Conservation (phyloP, 2,329 filamentous ascomycete species). For the Thermochaetoides dissita region DNA sequence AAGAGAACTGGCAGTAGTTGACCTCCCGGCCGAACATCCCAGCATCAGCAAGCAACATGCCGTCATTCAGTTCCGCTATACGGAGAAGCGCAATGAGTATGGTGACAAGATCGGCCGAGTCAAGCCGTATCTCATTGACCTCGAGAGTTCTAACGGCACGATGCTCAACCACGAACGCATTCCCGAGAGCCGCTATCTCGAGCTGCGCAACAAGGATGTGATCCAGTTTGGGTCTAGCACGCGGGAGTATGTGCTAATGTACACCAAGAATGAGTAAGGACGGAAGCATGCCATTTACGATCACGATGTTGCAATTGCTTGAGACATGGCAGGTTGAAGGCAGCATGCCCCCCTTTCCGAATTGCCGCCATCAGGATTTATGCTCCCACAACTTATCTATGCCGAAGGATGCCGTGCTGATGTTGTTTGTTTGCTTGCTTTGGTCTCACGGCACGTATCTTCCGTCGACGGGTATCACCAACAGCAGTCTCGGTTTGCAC, state of each 20-base stretch:
- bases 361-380: too few species aligned
- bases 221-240: constrained; percentile 76
- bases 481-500: too few species aligned
- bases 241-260: constrained; percentile 91
- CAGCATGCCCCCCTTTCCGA: too few species aligned
- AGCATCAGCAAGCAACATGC: constrained; percentile 94
- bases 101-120: constrained; percentile 70
- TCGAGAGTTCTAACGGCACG: constrained; percentile 89
- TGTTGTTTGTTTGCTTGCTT: too few species aligned
- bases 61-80: constrained; percentile 80
- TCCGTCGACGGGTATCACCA: too few species aligned
- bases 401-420: too few species aligned
- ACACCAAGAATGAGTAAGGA: constrained; percentile 27
- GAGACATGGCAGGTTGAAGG: too few species aligned
- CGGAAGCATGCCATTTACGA: too few species aligned
- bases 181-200: constrained; percentile 66
- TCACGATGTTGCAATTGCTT: too few species aligned
- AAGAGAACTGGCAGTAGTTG: constrained; percentile 64
- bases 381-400: too few species aligned
- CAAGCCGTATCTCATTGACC: constrained; percentile 79
- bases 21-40: constrained; percentile 74
- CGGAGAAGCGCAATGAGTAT: constrained; percentile 71
- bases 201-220: constrained; percentile 79
- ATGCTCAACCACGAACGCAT: constrained; percentile 62
- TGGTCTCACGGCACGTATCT: too few species aligned